phyloP scores from a whole-genome alignment of 108 stramenopile genomes.

The Skeletonema tropicum region DNA sequence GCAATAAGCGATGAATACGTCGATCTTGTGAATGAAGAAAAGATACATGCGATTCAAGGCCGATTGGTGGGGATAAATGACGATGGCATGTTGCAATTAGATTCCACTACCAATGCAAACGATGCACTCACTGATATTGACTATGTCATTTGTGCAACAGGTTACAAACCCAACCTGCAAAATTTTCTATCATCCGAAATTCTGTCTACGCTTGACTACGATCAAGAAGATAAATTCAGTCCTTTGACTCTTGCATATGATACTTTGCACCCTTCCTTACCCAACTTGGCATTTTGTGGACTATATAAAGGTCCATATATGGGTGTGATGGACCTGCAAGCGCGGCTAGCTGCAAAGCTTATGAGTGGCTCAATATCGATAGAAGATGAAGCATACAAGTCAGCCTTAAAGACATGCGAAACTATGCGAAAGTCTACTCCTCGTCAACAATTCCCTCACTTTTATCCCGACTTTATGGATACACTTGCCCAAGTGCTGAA shows the following conservation, averaged over 20 bases:
- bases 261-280: constrained; percentile 60
- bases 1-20: constrained; percentile 69
- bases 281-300: constrained; percentile 65
- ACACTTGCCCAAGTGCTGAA: constrained; percentile 39
- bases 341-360: constrained; percentile 51
- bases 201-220: constrained; percentile 55
- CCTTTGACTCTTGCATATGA: constrained; percentile 62
- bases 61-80: constrained; percentile 48
- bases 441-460: constrained; percentile 70
- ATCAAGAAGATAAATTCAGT: constrained; percentile 48
- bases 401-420: constrained; percentile 44
- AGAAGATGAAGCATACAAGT: constrained; percentile 19
- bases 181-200: constrained; percentile 46
- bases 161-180: constrained; percentile 51
- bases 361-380: constrained; percentile 43
- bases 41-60: constrained; percentile 57
- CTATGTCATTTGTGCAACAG: constrained; percentile 62
- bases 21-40: constrained; percentile 56
- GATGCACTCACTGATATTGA: constrained; percentile 43
- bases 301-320: constrained; percentile 79
- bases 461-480: constrained; percentile 66
- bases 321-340: constrained; percentile 73
- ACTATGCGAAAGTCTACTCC: constrained; percentile 50
- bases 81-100: constrained; percentile 31
- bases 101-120: neutral